Base-by-base conservation (phyloP, 768 basidiomycete genomes). In the Boletus pseudo-olivaceus region DNA sequence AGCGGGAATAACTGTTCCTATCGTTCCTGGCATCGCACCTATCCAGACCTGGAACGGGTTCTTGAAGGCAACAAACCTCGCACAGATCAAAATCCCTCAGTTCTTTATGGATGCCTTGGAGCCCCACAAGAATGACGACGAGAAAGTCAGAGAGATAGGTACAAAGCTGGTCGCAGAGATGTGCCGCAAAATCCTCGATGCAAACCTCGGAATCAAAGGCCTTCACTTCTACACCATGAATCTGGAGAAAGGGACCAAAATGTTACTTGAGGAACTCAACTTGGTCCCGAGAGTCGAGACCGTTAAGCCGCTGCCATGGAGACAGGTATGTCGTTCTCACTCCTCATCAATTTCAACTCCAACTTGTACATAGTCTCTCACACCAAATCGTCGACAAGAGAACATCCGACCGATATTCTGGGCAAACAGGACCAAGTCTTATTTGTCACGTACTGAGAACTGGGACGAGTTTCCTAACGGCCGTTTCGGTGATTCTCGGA, bases 401-500 rank as follows among this genome's bases (percentile, higher is more conserved):
- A 88, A 82, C 45, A 98, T 96, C 59, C 88, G 97, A 33, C 97
- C 97, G 4, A 98, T 99, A 67, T 98, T 98, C 78, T 98, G 96
- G 95, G 93, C 97, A 12, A 98, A 99, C 74, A 81, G 96, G 37
- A 82, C 93, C 35, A 90, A 94, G 67, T 97, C 94, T 1, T 98
- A 98, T 69, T 78, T 98, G 43, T 91, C 91, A 8, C 88, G 96
- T 50, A 98, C 97, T 14, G 94, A 97, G 68, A 92, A 97, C 67
- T 99, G 97, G 97, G 97, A 99, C 67, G 96, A 98, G 69, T 98
- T 97, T 71, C 97, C 97, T 47, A 99, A 99, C 70, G 97, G 97
- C 51, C 91, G 97, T 61, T 99, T 96, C 67, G 97, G 97, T 62
- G 97, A 98, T 74, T 88, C 95, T 7, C 84, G 97, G 54, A 93